Percentiles rank a stretch among this genome's conserved stretches.
Evolutionary conservation across 495 filamentous ascomycete genomes (phyloP).

Genomic region (Diplogelasinospora grovesii): DNA sequence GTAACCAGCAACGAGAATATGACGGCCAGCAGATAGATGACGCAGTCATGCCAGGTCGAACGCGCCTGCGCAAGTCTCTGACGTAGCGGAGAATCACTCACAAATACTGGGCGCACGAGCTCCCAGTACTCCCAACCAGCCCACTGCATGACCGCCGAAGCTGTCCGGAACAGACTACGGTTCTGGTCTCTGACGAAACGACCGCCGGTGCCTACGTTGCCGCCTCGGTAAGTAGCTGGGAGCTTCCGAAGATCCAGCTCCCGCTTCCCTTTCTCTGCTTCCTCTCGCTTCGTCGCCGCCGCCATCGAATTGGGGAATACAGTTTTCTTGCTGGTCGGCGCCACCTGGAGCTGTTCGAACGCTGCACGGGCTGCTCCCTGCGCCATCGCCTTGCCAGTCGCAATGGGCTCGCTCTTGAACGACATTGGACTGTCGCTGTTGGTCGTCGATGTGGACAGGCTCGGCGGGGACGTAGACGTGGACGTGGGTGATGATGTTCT

Average conservation of each 20-base stretch:
- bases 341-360: constrained; percentile 12
- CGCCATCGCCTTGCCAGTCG: constrained; percentile 15
- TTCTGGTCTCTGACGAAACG: constrained; percentile 4
- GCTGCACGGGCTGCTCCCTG: constrained; percentile 23
- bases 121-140: constrained; percentile 21
- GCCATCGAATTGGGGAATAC: background rate
- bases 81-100: constrained; percentile 19
- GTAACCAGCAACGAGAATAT: constrained; percentile 15
- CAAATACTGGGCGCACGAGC: constrained; percentile 24
- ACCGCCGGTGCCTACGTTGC: constrained; percentile 13
- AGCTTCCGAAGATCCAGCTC: background rate
- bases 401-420: background rate
- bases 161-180: too few species aligned
- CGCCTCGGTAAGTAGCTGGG: background rate
- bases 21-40: constrained; percentile 16
- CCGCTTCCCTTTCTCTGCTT: background rate
- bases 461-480: constrained; percentile 16
- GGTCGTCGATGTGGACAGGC: background rate
- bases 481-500: constrained; percentile 14
- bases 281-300: too few species aligned
- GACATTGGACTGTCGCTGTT: background rate
- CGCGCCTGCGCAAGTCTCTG: constrained; percentile 10
- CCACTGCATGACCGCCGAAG: background rate
- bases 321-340: background rate
- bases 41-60: constrained; percentile 18